These are phyloP conservation scores for Lasiosphaeriaceae sp. DNA, from an alignment of 495 filamentous ascomycete genomes.

Conservation along the genomic window DNA sequence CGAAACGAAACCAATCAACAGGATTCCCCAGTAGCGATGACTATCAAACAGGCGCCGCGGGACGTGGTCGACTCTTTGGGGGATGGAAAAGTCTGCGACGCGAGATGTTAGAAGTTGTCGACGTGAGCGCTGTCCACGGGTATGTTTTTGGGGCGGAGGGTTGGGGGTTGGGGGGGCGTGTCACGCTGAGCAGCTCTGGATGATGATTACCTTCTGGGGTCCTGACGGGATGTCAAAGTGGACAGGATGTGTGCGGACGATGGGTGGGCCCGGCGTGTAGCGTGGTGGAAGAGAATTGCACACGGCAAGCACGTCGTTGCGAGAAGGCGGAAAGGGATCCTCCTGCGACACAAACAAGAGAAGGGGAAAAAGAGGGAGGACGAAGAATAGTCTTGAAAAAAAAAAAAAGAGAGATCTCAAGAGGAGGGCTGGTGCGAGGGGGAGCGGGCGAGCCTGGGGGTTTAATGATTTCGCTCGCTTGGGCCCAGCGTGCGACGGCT, in stretches of 20 bases:
- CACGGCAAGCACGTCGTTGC: slow-evolving; percentile 10
- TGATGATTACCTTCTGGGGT: slow-evolving; percentile 30
- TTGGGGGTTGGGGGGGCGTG: no score
- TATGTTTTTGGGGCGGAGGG: no score
- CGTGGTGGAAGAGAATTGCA: background rate
- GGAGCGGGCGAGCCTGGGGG: slow-evolving; percentile 29
- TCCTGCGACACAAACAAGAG: slow-evolving; percentile 28
- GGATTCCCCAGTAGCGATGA: slow-evolving; percentile 30
- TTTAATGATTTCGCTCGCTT: slow-evolving; percentile 34
- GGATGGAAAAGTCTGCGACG: slow-evolving; percentile 31
- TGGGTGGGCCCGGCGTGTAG: background rate
- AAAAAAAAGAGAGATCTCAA: slow-evolving; percentile 20
- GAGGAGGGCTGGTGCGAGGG: slow-evolving; percentile 22
- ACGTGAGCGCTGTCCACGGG: slow-evolving; percentile 10
- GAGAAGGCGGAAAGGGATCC: slow-evolving; percentile 18
- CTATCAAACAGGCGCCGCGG: slow-evolving; percentile 30
- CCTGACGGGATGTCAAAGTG: slow-evolving; percentile 8
- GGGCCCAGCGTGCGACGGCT: slow-evolving; percentile 17
- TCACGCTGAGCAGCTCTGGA: slow-evolving; percentile 4
- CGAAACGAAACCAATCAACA: slow-evolving; percentile 40
- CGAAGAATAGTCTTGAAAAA: slow-evolving; percentile 31
- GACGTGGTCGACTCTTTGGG: slow-evolving; percentile 9
- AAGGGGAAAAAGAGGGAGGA: slow-evolving; percentile 27
- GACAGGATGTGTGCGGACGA: slow-evolving; percentile 1
- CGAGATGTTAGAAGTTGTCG: slow-evolving; percentile 26